These are phyloP conservation scores for Coffea canephora DNA, from an alignment of 257 asterid genomes.

Conservation along the genomic window DNA sequence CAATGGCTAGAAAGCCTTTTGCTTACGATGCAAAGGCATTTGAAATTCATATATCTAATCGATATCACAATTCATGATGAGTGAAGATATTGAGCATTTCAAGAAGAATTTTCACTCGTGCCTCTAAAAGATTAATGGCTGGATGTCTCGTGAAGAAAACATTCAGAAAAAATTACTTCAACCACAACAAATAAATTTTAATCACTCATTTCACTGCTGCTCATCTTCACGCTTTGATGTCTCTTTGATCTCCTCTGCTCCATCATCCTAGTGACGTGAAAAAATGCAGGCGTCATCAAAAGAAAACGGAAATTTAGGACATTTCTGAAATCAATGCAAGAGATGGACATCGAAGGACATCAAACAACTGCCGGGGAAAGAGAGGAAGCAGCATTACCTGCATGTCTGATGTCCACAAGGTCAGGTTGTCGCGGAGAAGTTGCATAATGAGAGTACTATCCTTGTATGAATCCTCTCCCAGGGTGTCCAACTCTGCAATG, in stretches of 20 bases:
- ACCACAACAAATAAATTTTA: not conserved
- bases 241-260: conserved; percentile 33
- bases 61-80: not conserved
- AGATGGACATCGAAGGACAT: not conserved
- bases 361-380: not conserved
- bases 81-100: not conserved
- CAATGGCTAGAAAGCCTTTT: not conserved
- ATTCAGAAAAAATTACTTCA: conserved; percentile 1
- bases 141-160: conserved; percentile 9
- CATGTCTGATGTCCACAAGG: conserved; percentile 36
- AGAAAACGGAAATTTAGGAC: not conserved
- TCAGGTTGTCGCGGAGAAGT: conserved; percentile 34
- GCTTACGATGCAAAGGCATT: not conserved
- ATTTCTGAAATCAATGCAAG: not conserved
- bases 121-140: conserved; percentile 6
- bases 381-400: conserved; percentile 18
- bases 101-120: not conserved
- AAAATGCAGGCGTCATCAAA: not conserved
- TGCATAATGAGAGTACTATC: conserved; percentile 39
- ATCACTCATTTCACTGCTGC: conserved; percentile 16
- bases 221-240: conserved; percentile 27
- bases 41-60: not conserved
- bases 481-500: conserved; percentile 34
- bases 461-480: conserved; percentile 38
- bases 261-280: conserved; percentile 25